Evolutionary conservation across 164 flowering plant species (phyloP), one percentile per base, ranked within the genome.

Genomic region (Chimonanthus praecox): DNA sequence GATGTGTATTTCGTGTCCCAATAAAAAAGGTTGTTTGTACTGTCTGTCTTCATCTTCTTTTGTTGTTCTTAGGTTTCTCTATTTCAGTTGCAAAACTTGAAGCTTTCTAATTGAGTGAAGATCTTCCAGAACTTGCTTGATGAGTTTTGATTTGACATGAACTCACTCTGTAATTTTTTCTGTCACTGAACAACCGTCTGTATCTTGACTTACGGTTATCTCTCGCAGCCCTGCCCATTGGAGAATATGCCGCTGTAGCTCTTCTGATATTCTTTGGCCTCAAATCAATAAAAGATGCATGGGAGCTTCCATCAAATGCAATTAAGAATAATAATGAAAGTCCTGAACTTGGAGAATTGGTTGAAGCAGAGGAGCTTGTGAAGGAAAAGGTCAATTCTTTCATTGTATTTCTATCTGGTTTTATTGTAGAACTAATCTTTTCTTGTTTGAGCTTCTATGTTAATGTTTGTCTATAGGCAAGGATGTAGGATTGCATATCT

Each of bases 311-410:
- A 68, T 83, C 94, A 47, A 71, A 74, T 60, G 84, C 18, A 10
- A 83, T 18, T 16, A 83, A 88, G 78, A 76, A 73, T 70, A 85
- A 82, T 73, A 84, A 84, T 5, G 78, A 82, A 67, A 84, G 83
- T 71, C 67, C 80, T 67, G 98, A 86, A 79, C 94, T 89, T 70
- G 99, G 86, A 80, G 99, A 95, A 81, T 87, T 70, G 78, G 88
- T 74, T 74, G 97, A 93, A 87, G 99, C 99, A 72, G 98, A 95
- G 84, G 99, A 93, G 81, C 97, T 95, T 78, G 94, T 95, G 75
- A 95, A 95, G 79, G 91, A 92, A 83, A 90, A 95, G 94, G 98
- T 93, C 16, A 74, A 50, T 6, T 15, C 66, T 51, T 72, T 3
- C 33, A 7, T 13, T 33, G 58, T 3, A 13, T 9, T 58, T 49